Evolutionary conservation across 768 basidiomycete species (phyloP), one percentile per base, ranked within the genome.

Genomic region (Amanita phalloides): DNA sequence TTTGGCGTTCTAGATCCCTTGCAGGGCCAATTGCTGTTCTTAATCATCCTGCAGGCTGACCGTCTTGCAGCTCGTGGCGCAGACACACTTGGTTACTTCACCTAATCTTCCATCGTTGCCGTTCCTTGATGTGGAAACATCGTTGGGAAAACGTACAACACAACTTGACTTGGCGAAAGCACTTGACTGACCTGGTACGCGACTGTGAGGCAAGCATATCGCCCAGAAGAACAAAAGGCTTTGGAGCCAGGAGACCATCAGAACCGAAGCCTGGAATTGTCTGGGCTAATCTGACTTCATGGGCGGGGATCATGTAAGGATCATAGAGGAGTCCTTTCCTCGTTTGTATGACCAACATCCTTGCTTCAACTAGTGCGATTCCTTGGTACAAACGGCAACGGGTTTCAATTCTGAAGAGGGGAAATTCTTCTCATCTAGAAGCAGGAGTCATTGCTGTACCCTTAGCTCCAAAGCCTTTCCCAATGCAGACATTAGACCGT

Each of bases 341-440:
- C 6, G 4, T 53, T 26, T 58, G 10, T 45, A 20, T 37, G 14
- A 38, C 23, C 11, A 23, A n/a, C 3, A 11, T 11, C 21, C 10
- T 43, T n/a, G 35, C 6, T 38, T 17, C 20, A 2, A 36, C 3
- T 44, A 81, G 79, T 83, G 82, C 51, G 81, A 84, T 57, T 82
- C 81, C 1, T 66, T 83, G 2, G 77, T 82, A 0, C 81, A 84
- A 63, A 81, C 77, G 0, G 78, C 78, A 2, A 74, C 72, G 0
- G 82, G 81, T 0, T 77, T 81, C 61, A 82, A 81, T 48, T 58
- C 65, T n/a, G 75, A 75, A 6, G 82, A 84, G 63, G 78, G 68
- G 2, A 64, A 71, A 37, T 32, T 35, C 21, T 14, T 45, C 43
- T 51, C 3, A 48, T 44, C 6, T 44, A 53, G n/a, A 51, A 32